Percentiles rank a stretch among this genome's conserved stretches.
Conservation (phyloP, 305 asterid species). For the Plantago coronopus region DNA sequence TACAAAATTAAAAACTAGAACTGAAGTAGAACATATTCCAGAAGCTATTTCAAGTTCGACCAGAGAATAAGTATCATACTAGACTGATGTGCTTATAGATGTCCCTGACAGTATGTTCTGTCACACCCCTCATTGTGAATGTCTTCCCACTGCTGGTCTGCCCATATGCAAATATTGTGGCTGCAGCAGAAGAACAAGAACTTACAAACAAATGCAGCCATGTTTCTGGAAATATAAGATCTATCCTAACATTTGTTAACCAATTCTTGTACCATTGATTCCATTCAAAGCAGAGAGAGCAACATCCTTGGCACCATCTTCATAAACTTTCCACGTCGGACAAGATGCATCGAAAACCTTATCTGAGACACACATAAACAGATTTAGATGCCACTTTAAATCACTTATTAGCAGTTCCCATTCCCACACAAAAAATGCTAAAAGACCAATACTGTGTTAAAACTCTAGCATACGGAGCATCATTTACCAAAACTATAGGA, state of each 20-base stretch:
- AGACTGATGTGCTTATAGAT: constrained; percentile 61
- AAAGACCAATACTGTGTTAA: constrained; percentile 4
- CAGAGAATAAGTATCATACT: constrained; percentile 37
- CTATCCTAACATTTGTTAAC: background rate
- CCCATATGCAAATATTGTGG: constrained; percentile 91
- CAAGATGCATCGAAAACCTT: constrained; percentile 75
- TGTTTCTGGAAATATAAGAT: background rate
- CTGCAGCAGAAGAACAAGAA: constrained; percentile 40
- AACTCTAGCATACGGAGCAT: background rate
- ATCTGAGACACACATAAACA: constrained; percentile 41
- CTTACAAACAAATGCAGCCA: background rate
- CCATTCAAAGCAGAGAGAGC: constrained; percentile 88
- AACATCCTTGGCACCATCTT: constrained; percentile 84
- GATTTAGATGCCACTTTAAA: background rate
- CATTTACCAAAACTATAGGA: constrained; percentile 63
- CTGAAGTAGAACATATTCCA: background rate
- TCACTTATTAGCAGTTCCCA: background rate
- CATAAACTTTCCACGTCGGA: constrained; percentile 70
- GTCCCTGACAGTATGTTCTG: constrained; percentile 78
- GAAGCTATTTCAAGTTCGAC: constrained; percentile 14
- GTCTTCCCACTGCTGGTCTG: constrained; percentile 98
- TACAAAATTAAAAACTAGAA: constrained; percentile 19
- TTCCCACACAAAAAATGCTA: constrained; percentile 7
- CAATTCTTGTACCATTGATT: constrained; percentile 59
- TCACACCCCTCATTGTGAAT: constrained; percentile 89